These are phyloP conservation scores for Hygrophoropsis aurantiaca DNA, from an alignment of 768 basidiomycete species.

Conservation along the genomic window DNA sequence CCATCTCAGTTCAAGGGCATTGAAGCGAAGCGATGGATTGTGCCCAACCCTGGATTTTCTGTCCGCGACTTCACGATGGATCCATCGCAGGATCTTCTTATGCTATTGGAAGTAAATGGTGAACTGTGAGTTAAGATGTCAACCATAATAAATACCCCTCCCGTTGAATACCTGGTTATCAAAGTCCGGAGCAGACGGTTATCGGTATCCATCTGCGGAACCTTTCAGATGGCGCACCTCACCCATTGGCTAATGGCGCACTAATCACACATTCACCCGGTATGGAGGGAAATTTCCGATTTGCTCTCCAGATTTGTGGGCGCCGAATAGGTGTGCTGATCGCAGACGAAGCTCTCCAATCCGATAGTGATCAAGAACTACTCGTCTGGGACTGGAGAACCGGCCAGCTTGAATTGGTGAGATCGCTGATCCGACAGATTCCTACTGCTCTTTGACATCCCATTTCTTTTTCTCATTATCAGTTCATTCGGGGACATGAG, in stretches of 20 bases:
- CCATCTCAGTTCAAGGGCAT: slow-evolving; percentile 31
- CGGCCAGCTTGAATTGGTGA: slow-evolving; percentile 27
- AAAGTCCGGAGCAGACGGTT: slow-evolving; percentile 17
- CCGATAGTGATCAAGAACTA: slow-evolving; percentile 12
- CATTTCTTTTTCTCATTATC: neutral
- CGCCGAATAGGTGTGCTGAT: slow-evolving; percentile 28
- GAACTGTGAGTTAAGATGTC: slow-evolving; percentile 20
- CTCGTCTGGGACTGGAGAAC: slow-evolving; percentile 37
- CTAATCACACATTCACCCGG: slow-evolving; percentile 12
- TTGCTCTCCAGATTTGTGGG: slow-evolving; percentile 33
- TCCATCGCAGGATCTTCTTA: slow-evolving; percentile 34
- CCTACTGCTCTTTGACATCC: neutral
- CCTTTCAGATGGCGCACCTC: slow-evolving; percentile 27
- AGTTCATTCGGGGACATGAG: slow-evolving; percentile 19
- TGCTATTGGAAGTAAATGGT: slow-evolving; percentile 24
- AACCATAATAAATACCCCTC: no score
- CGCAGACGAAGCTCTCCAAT: slow-evolving; percentile 11
- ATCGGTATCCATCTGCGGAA: slow-evolving; percentile 28
- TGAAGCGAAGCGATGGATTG: slow-evolving; percentile 23
- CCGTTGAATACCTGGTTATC: slow-evolving; percentile 3
- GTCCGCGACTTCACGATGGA: slow-evolving; percentile 38
- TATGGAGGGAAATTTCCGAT: slow-evolving; percentile 9
- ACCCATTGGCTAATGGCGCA: slow-evolving; percentile 17
- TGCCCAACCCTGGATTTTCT: slow-evolving; percentile 21
- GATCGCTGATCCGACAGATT: neutral